Evolutionary conservation across 768 basidiomycete species (phyloP).

Genomic region (Mycena sanguinolenta): DNA sequence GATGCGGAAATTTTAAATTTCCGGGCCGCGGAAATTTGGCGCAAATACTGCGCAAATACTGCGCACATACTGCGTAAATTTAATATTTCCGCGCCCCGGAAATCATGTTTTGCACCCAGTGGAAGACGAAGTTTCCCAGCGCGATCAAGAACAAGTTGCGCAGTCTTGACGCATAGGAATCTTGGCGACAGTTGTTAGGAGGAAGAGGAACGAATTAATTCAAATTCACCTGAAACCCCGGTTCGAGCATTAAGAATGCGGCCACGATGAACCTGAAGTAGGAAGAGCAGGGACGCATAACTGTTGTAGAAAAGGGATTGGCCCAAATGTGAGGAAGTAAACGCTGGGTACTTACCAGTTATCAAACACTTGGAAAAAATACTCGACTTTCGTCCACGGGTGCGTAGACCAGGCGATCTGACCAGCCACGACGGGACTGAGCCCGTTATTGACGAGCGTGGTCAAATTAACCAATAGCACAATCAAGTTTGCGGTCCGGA

Average conservation of each 20-base stretch:
- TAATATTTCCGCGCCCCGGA: too few relatives aligned
- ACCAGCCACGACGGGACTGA: not conserved
- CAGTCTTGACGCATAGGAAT: not conserved
- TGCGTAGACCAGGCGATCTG: conserved; percentile 24
- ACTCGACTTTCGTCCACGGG: conserved; percentile 45
- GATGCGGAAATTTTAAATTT: too few relatives aligned
- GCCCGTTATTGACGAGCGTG: not conserved
- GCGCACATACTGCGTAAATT: too few relatives aligned
- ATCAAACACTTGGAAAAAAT: conserved; percentile 50
- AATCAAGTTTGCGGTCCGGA: conserved; percentile 39
- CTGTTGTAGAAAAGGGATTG: not conserved
- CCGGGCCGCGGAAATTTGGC: too few relatives aligned
- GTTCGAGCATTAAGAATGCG: not conserved
- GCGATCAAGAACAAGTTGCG: not conserved
- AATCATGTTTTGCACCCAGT: too few relatives aligned
- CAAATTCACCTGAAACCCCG: not conserved
- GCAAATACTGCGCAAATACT: too few relatives aligned
- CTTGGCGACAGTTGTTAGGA: not conserved
- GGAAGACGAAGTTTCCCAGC: not conserved
- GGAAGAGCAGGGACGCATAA: not conserved
- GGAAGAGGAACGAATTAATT: not conserved
- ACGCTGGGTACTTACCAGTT: conserved; percentile 36
- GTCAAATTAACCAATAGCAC: conserved; percentile 30
- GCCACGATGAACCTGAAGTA: not conserved
- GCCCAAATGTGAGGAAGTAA: not conserved